Evolutionary conservation across 371 early-diverging fungal species (phyloP).

Genomic region (Mortierella sp.): DNA sequence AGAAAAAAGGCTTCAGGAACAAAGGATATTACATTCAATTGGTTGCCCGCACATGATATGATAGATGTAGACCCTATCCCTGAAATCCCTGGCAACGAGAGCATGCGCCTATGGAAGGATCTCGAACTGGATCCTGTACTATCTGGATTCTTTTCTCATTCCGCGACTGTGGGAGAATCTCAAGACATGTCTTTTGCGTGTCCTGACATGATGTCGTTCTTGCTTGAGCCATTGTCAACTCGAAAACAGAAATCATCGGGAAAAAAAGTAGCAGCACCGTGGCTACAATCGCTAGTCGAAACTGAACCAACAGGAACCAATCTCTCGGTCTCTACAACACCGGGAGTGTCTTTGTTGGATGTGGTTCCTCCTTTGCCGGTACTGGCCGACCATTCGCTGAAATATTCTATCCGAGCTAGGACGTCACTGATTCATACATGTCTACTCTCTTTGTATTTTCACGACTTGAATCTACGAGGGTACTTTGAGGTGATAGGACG

Average conservation of each 20-base stretch:
- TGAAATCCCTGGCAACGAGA: too few relatives aligned
- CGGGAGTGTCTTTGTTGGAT: conserved; percentile 10
- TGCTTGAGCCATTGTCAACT: conserved; percentile 17
- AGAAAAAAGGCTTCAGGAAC: too few relatives aligned
- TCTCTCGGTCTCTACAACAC: background rate
- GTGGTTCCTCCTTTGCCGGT: conserved; percentile 54
- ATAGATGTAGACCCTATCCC: too few relatives aligned
- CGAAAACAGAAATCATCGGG: too few relatives aligned
- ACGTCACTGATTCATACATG: conserved; percentile 60
- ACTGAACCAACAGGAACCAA: background rate
- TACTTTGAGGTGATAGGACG: conserved; percentile 55
- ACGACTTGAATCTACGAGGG: conserved; percentile 56
- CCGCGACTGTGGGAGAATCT: conserved; percentile 10
- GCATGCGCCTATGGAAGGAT: background rate
- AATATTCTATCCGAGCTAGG: conserved; percentile 52
- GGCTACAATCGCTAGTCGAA: too few relatives aligned
- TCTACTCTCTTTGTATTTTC: conserved; percentile 58
- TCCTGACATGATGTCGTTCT: conserved; percentile 39
- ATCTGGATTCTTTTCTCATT: conserved; percentile 24
- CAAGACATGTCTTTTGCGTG: conserved; percentile 22
- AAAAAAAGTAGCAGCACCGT: too few relatives aligned
- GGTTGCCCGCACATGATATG: too few relatives aligned
- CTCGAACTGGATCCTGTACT: conserved; percentile 23
- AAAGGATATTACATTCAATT: too few relatives aligned
- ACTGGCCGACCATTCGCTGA: conserved; percentile 50